Percentiles rank a stretch among this genome's conserved stretches.
Evolutionary conservation across 345 rosid species (phyloP).

Genomic region (Stellera chamaejasme): DNA sequence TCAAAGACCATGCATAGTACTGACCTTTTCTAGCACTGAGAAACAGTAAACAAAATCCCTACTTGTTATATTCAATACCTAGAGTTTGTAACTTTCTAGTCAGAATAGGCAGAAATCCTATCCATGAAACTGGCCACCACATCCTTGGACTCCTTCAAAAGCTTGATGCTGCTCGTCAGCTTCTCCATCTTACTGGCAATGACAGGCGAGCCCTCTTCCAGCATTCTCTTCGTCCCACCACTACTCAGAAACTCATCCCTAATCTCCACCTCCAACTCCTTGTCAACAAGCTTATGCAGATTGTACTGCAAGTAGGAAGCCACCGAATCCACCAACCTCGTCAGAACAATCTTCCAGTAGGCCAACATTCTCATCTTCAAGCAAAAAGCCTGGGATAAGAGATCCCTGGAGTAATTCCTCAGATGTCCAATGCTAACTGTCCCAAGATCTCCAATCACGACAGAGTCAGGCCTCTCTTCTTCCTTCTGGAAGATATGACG

Average conservation of each 20-base stretch:
- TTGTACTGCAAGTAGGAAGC: constrained; percentile 20
- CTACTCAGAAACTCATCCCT: constrained; percentile 16
- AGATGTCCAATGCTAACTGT: constrained; percentile 2
- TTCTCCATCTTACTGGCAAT: constrained; percentile 23
- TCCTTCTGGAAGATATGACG: neutral
- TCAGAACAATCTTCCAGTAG: constrained; percentile 22
- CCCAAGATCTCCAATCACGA: constrained; percentile 9
- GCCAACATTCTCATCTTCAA: constrained; percentile 23
- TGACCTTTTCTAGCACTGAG: too few relatives aligned
- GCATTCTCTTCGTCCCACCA: constrained; percentile 15
- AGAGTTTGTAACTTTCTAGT: neutral
- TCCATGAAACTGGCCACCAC: constrained; percentile 9
- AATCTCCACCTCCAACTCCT: constrained; percentile 18
- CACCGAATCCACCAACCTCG: constrained; percentile 25
- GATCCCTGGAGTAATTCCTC: neutral
- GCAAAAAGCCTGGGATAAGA: constrained; percentile 10
- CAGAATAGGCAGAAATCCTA: neutral
- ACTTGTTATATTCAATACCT: too few relatives aligned
- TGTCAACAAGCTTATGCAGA: constrained; percentile 14
- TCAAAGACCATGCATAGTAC: too few relatives aligned
- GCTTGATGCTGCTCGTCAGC: constrained; percentile 19
- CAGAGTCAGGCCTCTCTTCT: too few relatives aligned
- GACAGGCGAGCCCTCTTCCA: constrained; percentile 20
- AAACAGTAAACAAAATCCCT: too few relatives aligned
- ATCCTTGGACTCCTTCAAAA: constrained; percentile 27